Percentiles rank a stretch among this genome's conserved stretches.
phyloP scores from a whole-genome alignment of 164 flowering plant species.

The Kalanchoe fedtschenkoi region DNA sequence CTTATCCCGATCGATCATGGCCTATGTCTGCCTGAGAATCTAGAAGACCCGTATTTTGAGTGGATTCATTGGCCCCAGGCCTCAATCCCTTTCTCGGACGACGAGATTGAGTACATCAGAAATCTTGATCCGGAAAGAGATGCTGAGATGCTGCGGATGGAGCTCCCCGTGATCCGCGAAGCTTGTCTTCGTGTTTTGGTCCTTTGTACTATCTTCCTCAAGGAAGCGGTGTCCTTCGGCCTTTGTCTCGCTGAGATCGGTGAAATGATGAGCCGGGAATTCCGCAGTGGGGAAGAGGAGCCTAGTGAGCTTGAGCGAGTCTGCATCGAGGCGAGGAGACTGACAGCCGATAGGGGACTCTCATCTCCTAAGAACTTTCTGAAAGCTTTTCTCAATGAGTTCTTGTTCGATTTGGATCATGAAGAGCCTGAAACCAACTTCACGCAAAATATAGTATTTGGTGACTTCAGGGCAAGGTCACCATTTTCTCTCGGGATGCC shows the following conservation, averaged over 20 bases:
- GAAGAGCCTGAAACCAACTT: conserved; percentile 28
- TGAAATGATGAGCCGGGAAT: conserved; percentile 75
- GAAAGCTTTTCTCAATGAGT: conserved; percentile 27
- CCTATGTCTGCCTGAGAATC: conserved; percentile 59
- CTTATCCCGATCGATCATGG: conserved; percentile 78
- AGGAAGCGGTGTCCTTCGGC: conserved; percentile 55
- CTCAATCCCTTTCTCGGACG: conserved; percentile 68
- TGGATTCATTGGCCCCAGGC: conserved; percentile 89
- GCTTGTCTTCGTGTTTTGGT: conserved; percentile 61
- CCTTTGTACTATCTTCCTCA: conserved; percentile 60
- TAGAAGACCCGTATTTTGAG: conserved; percentile 77
- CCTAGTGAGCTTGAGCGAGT: conserved; percentile 68
- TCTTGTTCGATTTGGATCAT: conserved; percentile 44
- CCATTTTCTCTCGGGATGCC: conserved; percentile 23
- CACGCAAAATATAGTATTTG: conserved; percentile 18
- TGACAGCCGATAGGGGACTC: conserved; percentile 34
- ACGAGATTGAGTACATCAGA: conserved; percentile 51
- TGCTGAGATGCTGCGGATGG: conserved; percentile 47
- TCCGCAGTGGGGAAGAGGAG: conserved; percentile 57
- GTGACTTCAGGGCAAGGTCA: conserved; percentile 14
- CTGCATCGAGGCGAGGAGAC: conserved; percentile 55
- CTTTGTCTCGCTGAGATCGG: conserved; percentile 76
- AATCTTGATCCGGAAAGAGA: conserved; percentile 40
- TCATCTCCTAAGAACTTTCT: conserved; percentile 26
- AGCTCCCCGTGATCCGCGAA: conserved; percentile 71